Base-by-base conservation (phyloP, 805 yeast genomes). In the Ogataea philodendri region DNA sequence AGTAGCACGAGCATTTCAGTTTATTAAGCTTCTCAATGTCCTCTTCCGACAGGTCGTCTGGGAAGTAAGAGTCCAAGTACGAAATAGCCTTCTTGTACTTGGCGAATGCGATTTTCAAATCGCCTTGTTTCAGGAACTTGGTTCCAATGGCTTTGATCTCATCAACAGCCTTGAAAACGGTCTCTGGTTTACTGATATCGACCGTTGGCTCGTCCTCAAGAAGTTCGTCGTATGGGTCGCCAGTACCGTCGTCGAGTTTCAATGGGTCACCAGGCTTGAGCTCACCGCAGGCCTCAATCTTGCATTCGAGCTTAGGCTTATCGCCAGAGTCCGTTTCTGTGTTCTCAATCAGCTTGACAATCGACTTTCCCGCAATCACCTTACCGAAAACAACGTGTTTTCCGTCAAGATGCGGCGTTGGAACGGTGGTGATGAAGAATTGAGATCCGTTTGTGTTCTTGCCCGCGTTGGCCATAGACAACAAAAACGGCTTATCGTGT, bases 381-480 rank as follows among this genome's bases (percentile, higher is more conserved):
- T 84, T 78, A 45, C 98, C 98, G 59, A 93, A 93, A 3, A 93
- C 97, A 34, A 89, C 97, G 60, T 93, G 98, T 61, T 90, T 90
- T 16, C 90, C 94, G 57, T 93, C 90, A 48, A 93, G 74, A 62
- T 90, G 97, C 5, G 97, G 96, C 2, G 97, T 87, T 26, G 87
- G 80, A 2, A 78, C 93, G 3, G 96, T 86, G 17, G 98, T 90
- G 52, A 90, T 79, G 61, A 90, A 90, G 53, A 87, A 93, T 63
- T 90, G 97, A 2, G 96, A 87, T 1, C 97, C 97, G 57, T 93
- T 93, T 31, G 97, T 90, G 60, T 81, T 78, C 41, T 95, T 88
- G 11, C 97, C 97, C 4, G 97, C 85, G 57, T 90, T 90, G 39
- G 98, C 97, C 97, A 90, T 93, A 6, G 95, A 85, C 50, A 90